A percentile compares a stretch with the other conserved stretches of the same genome.
These are phyloP conservation scores for Russula vinacea DNA, from an alignment of 768 basidiomycete species.

Conservation along the genomic window DNA sequence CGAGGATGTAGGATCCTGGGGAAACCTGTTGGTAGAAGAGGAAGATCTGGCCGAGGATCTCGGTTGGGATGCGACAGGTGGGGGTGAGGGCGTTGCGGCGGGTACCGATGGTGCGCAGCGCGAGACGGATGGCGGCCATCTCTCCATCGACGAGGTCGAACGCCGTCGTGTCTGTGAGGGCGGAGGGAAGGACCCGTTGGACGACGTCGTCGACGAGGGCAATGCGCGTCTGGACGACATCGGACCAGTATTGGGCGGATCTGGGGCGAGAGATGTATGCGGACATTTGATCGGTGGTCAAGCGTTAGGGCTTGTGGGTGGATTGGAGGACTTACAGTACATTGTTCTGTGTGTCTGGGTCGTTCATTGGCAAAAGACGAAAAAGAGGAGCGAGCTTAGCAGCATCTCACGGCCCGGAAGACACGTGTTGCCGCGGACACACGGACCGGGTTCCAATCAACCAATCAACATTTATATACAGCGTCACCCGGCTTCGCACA, in stretches of 20 bases:
- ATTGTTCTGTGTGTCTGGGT: background rate
- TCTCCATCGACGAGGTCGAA: slow-evolving; percentile 20
- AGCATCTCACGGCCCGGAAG: background rate
- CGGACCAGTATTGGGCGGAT: slow-evolving; percentile 24
- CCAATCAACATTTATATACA: no score
- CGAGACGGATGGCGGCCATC: slow-evolving; percentile 18
- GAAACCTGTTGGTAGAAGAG: slow-evolving; percentile 19
- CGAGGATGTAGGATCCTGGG: background rate
- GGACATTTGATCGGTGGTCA: background rate
- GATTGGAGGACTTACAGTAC: slow-evolving; percentile 15
- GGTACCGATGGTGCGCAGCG: slow-evolving; percentile 14
- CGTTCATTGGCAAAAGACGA: slow-evolving; percentile 6
- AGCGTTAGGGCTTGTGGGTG: background rate
- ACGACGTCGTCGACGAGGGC: slow-evolving; percentile 18
- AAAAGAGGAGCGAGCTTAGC: background rate
- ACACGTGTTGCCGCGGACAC: background rate
- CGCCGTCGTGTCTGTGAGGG: slow-evolving; percentile 5
- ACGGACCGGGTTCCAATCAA: no score
- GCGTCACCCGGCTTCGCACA: slow-evolving; percentile 16
- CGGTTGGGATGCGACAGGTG: slow-evolving; percentile 22
- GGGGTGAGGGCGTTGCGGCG: slow-evolving; percentile 23
- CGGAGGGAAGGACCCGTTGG: slow-evolving; percentile 13
- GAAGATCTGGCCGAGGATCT: slow-evolving; percentile 24
- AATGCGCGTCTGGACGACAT: slow-evolving; percentile 18
- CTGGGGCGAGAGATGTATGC: background rate